Base-by-base conservation (phyloP, 306 rosid genomes). In the Pueraria montana region DNA sequence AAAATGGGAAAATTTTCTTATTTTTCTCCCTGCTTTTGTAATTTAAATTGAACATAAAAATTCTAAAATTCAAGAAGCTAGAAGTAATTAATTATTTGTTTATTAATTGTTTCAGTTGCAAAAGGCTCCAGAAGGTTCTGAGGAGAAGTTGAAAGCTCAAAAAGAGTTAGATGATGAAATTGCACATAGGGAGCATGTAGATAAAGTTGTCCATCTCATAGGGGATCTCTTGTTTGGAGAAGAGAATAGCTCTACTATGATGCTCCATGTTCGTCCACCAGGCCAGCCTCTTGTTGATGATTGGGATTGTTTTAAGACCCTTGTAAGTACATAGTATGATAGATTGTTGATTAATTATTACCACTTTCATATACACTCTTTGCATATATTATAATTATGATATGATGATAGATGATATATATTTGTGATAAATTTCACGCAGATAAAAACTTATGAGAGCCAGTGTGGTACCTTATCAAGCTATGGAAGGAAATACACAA, bases 281-380 rank as follows among this genome's bases (percentile, higher is more conserved):
- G 94, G 93, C 9, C 86, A 86, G 5, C 83, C 96, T 32, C 83
- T 89, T 11, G 93, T 91, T 0, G 91, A 91, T 65, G 92, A 91
- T 77, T 93, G 96, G 97, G 80, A 86, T 63, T 91, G 96, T 80
- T 68, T 90, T 8, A 90, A 80, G 84, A 80, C 59, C 61, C 76
- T 88, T 55, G 93, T 92, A 85, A 89, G 88, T 65, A 5, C 40
- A 34, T 34, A 26, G 0, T 13, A 72, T 11, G 6, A 14, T 30
- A 63, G 2, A 14, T 14, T 26, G 14, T 24, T 11, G 2, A 77
- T 42, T 21, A 71, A 30, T 8, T 6, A 36, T 0, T 36, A 8
- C 70, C 34, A 48, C 9, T 34, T 50, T 64, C 17, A 32, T n/a
- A 2, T 17, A 13, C 23, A 63, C 45, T 63, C 0, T 63, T 63